Base-by-base conservation (phyloP, 768 basidiomycete genomes). In the Kwoniella bestiolae region DNA sequence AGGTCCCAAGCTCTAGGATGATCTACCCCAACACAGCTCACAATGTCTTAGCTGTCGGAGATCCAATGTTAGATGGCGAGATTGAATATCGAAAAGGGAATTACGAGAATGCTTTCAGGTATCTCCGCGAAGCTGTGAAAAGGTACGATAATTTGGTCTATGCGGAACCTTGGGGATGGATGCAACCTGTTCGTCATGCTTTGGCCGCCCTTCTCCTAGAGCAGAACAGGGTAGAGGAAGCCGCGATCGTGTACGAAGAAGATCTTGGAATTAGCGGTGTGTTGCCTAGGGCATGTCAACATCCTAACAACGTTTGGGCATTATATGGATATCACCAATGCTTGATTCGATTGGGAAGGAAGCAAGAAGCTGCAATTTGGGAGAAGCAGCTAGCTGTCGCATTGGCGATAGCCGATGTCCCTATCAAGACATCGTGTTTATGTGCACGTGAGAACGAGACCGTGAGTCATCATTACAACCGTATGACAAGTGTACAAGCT, bases 301-400 rank as follows among this genome's bases (percentile, higher is more conserved):
- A 79, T 56, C 77, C 75, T 1, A 73, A 73, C 46, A 79, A 76
- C 35, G 73, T 79, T 35, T 79, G 77, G 77, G 70, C 71, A 1
- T 34, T 79, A 46, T 66, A 67, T 28, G 77, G 77, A 18, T 74
- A 72, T 62, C 62, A 79, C 59, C 71, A 79, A 47, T 79, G 75
- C 56, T 45, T 79, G 51, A 35, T 53, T 12, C 57, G 49, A 46
- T 25, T 76, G 21, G 75, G 70, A 5, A 60, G 68, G 59, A 52
- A 47, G 32, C 60, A 25, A 12, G 69, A 73, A 46, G 77, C 72
- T 18, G 63, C 31, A 45, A 65, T 69, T 8, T 45, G 74, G 12
- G 23, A 62, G 41, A 60, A 64, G 12, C 57, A 71, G 21, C 50
- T 78, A 45, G 56, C 57, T 5, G 49, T 68, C 14, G 76, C 76